Evolutionary conservation across 306 rosid species (phyloP).

Genomic region (Pterocarpus macrocarpus): DNA sequence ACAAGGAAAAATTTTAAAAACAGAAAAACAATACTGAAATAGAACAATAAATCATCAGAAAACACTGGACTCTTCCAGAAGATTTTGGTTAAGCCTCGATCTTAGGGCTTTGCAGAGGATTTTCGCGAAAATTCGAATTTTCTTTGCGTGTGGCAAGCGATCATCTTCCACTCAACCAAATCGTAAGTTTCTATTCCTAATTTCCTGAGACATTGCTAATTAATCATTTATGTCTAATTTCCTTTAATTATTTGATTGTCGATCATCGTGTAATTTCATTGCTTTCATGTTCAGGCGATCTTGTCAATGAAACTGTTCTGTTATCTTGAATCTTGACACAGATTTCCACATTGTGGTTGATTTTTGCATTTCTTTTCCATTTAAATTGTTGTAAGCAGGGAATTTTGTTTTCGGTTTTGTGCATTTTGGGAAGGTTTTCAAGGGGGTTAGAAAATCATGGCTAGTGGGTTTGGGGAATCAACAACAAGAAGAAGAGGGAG

Average conservation of each 20-base stretch:
- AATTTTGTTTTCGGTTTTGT: no score
- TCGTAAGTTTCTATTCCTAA: conserved; percentile 44
- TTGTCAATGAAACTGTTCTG: background rate
- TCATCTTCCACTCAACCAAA: background rate
- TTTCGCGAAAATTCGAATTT: background rate
- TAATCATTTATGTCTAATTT: background rate
- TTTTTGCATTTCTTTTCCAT: background rate
- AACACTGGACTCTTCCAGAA: conserved; percentile 44
- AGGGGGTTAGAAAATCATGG: conserved; percentile 53
- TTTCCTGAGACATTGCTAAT: background rate
- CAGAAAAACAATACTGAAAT: no score
- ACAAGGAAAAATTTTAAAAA: no score
- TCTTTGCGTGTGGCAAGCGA: no score
- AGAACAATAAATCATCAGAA: background rate
- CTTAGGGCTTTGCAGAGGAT: no score
- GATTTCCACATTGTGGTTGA: background rate
- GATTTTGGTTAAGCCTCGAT: background rate
- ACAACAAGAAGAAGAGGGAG: conserved; percentile 23
- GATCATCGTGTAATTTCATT: background rate
- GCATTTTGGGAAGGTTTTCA: conserved; percentile 10
- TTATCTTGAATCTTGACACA: no score
- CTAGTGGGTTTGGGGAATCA: conserved; percentile 75
- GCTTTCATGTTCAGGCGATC: background rate
- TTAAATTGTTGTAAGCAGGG: no score
- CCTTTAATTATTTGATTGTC: background rate